Base-by-base conservation (phyloP, 345 rosid species). In the Citrus mangshanensis region DNA sequence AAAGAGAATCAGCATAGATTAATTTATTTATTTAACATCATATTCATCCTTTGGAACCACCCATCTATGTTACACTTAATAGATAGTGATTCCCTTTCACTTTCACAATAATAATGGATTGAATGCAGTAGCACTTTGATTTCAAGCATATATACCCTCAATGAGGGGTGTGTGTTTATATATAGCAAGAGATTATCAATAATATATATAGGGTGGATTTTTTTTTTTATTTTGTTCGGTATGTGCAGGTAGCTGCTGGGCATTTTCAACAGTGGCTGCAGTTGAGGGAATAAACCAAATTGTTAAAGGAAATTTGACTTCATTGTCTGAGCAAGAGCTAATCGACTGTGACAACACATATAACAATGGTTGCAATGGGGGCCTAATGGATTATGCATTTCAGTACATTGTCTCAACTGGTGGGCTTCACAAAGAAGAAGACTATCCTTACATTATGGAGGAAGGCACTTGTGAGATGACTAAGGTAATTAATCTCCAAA, bases 281-380 rank as follows among this genome's bases (percentile, higher is more conserved):
- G 86, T 91, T 2, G 95, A 91, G 78, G 91, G 95, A 54, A 87
- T 89, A 71, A 85, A 91, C 87, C 84, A 89, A 84, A 91, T 88
- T 9, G 90, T 88, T 3, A 86, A 89, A 0, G 89, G 93, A 73
- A 89, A 89, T 81, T 72, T 91, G 76, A 82, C 90, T 28, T 79
- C 93, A 2, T 82, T 89, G 46, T 89, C 89, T 0, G 93, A 88
- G 84, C 93, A 91, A 80, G 90, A 89, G 81, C 81, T 89, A 81
- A 79, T 89, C 7, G 91, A 88, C 67, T 89, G 91, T 9, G 92
- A 89, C 79, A 82, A 80, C 3, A 54, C 75, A 1, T 84, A 77
- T 84, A 88, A 89, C 83, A 86, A 54, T 51, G 91, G 93, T 34
- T 91, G 90, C 82, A 88, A 88, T 46, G 90, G 93, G 6, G 93